Evolutionary conservation across 2,329 filamentous ascomycete genomes (phyloP).

Genomic region (Phaeophleospora eucalypticola): DNA sequence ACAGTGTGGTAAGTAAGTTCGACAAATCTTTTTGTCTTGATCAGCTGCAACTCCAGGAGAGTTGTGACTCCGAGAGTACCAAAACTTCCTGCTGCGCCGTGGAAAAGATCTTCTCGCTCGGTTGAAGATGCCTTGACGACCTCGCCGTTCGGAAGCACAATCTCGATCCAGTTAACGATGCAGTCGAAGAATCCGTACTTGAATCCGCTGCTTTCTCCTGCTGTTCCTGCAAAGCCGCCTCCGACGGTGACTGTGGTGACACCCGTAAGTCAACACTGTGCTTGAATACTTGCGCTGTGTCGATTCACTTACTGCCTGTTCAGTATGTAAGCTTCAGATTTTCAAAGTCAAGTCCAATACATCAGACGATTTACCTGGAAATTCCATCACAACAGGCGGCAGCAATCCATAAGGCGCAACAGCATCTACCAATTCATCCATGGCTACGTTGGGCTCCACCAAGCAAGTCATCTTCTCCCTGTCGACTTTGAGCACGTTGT

Average conservation of each 20-base stretch:
- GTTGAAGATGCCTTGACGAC: conserved; percentile 35
- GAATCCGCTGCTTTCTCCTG: conserved; percentile 64
- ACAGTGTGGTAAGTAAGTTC: conserved; percentile 47
- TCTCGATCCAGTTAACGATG: conserved; percentile 59
- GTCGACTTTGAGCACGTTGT: conserved; percentile 45
- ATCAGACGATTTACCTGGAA: conserved; percentile 59
- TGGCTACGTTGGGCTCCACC: conserved; percentile 66
- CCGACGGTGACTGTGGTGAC: conserved; percentile 49
- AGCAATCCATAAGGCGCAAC: conserved; percentile 55
- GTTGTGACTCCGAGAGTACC: conserved; percentile 66
- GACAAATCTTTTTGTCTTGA: conserved; percentile 46
- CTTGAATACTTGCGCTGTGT: not conserved
- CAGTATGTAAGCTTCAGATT: not conserved
- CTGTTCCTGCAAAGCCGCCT: conserved; percentile 63
- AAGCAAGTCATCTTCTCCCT: conserved; percentile 41
- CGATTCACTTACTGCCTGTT: not conserved
- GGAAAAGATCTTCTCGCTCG: conserved; percentile 59
- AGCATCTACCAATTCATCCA: conserved; percentile 60
- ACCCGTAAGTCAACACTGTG: not conserved
- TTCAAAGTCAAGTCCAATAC: not conserved
- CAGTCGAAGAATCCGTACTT: conserved; percentile 63
- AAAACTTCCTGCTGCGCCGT: conserved; percentile 61
- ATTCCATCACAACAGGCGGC: conserved; percentile 66
- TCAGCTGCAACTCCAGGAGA: conserved; percentile 48
- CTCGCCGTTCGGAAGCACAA: conserved; percentile 59